Evolutionary conservation across 352 stramenopile genomes (phyloP).

Genomic region (Pythium grandisporangium): DNA sequence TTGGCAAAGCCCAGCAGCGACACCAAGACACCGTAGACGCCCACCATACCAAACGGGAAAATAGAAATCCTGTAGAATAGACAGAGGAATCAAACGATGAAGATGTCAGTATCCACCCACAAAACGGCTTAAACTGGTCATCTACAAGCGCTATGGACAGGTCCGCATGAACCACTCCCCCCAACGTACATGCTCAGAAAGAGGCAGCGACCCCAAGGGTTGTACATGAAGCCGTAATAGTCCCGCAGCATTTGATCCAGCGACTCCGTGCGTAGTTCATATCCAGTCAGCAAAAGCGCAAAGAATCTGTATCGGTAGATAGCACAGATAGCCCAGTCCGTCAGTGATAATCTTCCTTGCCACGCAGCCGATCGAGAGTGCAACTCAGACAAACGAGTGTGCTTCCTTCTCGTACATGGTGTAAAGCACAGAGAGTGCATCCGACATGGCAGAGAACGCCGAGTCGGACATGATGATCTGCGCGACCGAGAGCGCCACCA

Average conservation of each 20-base stretch:
- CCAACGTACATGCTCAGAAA: slow-evolving; percentile 76
- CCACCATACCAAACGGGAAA: slow-evolving; percentile 83
- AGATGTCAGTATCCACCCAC: slow-evolving; percentile 1
- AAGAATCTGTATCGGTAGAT: slow-evolving; percentile 45
- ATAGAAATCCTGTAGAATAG: slow-evolving; percentile 68
- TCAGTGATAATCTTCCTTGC: neutral
- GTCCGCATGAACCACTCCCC: no score
- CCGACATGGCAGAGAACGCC: slow-evolving; percentile 65
- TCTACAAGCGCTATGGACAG: no score
- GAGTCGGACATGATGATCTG: slow-evolving; percentile 63
- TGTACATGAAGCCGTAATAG: slow-evolving; percentile 88
- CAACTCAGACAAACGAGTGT: no score
- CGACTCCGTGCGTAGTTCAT: slow-evolving; percentile 66
- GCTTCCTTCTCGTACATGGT: slow-evolving; percentile 80
- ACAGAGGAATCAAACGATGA: no score
- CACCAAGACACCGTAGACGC: slow-evolving; percentile 70
- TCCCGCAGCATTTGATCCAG: slow-evolving; percentile 62
- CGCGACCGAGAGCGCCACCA: slow-evolving; percentile 61
- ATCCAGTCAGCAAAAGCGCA: slow-evolving; percentile 71
- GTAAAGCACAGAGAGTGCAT: slow-evolving; percentile 73
- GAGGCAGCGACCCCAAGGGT: slow-evolving; percentile 75
- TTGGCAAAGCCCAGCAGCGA: slow-evolving; percentile 72
- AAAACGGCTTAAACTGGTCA: neutral
- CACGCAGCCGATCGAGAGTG: neutral
- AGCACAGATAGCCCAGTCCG: slow-evolving; percentile 1